Evolutionary conservation across 306 rosid species (phyloP).

Genomic region (Cicer cuneatum): DNA sequence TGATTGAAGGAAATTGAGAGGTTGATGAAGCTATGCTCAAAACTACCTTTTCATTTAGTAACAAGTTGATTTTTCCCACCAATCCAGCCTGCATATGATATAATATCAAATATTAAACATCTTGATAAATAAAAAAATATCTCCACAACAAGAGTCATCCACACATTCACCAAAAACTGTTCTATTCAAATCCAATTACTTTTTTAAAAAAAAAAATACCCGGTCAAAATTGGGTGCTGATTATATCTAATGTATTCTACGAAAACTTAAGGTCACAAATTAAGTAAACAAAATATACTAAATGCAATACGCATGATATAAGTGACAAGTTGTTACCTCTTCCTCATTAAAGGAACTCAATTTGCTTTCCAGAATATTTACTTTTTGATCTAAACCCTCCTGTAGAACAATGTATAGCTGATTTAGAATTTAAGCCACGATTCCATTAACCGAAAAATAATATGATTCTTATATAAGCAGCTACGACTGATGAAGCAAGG

Average conservation of each 20-base stretch:
- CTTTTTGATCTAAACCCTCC: slow-evolving; percentile 64
- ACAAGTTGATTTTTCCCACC: slow-evolving; percentile 50
- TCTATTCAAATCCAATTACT: slow-evolving; percentile 46
- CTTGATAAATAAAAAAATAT: slow-evolving; percentile 17
- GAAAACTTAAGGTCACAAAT: slow-evolving; percentile 19
- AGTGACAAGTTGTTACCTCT: slow-evolving; percentile 57
- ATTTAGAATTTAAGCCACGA: slow-evolving; percentile 42
- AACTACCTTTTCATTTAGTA: slow-evolving; percentile 54
- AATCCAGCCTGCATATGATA: slow-evolving; percentile 54
- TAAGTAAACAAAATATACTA: slow-evolving; percentile 19
- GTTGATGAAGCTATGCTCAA: slow-evolving; percentile 39
- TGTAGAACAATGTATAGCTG: slow-evolving; percentile 44
- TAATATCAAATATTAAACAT: slow-evolving; percentile 16
- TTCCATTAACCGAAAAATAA: not conserved
- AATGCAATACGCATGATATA: slow-evolving; percentile 19
- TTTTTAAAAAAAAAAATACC: slow-evolving; percentile 4
- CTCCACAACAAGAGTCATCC: slow-evolving; percentile 27
- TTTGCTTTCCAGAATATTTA: slow-evolving; percentile 59
- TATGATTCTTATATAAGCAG: slow-evolving; percentile 4
- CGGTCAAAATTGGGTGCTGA: not conserved
- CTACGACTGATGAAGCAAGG: slow-evolving; percentile 24
- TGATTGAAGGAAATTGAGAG: slow-evolving; percentile 9
- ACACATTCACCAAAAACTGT: slow-evolving; percentile 30
- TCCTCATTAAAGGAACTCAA: slow-evolving; percentile 49
- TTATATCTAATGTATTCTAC: slow-evolving; percentile 22